These are phyloP conservation scores for Trichoderma breve DNA, from an alignment of 2,329 filamentous ascomycete species.

Conservation along the genomic window DNA sequence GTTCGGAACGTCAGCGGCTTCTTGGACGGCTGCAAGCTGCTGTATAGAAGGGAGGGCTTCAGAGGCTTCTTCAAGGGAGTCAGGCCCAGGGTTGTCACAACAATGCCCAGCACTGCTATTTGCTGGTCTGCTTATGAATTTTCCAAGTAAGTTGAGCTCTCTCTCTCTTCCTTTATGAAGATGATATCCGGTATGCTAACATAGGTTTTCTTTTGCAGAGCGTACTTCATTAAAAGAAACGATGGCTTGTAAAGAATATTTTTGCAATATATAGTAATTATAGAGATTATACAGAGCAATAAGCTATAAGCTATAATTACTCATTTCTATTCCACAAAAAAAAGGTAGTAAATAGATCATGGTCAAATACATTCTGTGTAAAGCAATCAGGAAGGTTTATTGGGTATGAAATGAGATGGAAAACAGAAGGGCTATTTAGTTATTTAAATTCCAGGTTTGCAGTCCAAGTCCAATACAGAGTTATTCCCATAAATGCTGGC, in stretches of 20 bases:
- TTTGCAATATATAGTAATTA: conserved; percentile 7
- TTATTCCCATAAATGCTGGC: too few relatives aligned
- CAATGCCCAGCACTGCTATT: conserved; percentile 98
- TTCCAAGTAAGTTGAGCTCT: conserved; percentile 56
- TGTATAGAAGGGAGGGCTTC: conserved; percentile 80
- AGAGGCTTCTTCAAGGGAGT: conserved; percentile 91
- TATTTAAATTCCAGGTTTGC: too few relatives aligned
- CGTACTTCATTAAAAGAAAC: conserved; percentile 60
- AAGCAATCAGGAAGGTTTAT: not conserved
- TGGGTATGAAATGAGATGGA: too few relatives aligned
- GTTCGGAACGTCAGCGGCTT: conserved; percentile 83
- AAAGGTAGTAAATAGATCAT: conserved; percentile 10
- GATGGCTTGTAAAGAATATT: conserved; percentile 35
- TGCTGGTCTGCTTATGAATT: conserved; percentile 84
- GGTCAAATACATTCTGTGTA: not conserved
- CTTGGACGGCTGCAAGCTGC: conserved; percentile 72
- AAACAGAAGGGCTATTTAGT: too few relatives aligned
- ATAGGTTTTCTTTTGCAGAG: conserved; percentile 37
- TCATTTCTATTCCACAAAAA: not conserved
- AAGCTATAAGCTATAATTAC: conserved; percentile 11
- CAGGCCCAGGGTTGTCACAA: conserved; percentile 86
- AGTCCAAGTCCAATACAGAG: too few relatives aligned
- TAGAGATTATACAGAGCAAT: conserved; percentile 13
- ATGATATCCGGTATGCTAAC: not conserved
- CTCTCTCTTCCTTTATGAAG: not conserved